phyloP scores from a whole-genome alignment of 306 rosid genomes.

The Canavalia gladiata region DNA sequence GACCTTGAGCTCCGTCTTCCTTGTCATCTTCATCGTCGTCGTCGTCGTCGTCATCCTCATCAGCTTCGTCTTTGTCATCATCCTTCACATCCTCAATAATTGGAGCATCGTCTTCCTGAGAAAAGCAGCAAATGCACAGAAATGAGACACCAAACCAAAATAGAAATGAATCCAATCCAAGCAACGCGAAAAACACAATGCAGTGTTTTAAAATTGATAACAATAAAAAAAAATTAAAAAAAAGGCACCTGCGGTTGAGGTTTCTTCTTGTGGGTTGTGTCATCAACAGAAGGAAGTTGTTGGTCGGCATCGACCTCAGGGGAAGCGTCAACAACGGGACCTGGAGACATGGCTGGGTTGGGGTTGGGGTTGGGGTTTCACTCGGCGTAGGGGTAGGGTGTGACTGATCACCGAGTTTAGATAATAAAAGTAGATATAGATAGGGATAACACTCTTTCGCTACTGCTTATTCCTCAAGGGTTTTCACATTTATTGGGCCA shows the following conservation, averaged over 20 bases:
- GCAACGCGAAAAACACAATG: not conserved
- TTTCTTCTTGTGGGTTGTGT: slow-evolving; percentile 55
- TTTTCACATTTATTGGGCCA: slow-evolving; percentile 51
- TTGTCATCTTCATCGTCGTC: slow-evolving; percentile 72
- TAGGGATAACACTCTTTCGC: slow-evolving; percentile 24
- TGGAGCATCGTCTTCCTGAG: slow-evolving; percentile 69
- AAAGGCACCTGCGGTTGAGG: slow-evolving; percentile 56
- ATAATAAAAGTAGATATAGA: slow-evolving; percentile 4
- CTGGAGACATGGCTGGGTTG: slow-evolving; percentile 73
- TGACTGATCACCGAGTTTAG: not conserved
- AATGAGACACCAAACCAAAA: not conserved
- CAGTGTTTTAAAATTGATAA: not conserved
- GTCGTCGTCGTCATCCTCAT: slow-evolving; percentile 62
- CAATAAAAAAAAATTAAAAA: not conserved
- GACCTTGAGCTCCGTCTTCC: slow-evolving; percentile 75
- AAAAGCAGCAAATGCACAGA: not conserved
- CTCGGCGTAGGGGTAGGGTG: not conserved
- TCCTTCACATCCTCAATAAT: slow-evolving; percentile 83
- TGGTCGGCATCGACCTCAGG: slow-evolving; percentile 51
- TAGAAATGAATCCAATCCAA: not conserved
- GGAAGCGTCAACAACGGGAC: slow-evolving; percentile 67
- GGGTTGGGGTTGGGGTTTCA: slow-evolving; percentile 34
- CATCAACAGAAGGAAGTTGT: slow-evolving; percentile 50
- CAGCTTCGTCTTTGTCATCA: slow-evolving; percentile 65
- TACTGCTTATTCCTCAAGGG: slow-evolving; percentile 36